phyloP scores from a whole-genome alignment of 176 grass and related monocot genomes.

The Hordeum vulgare region MorexV3_pseudomolecules_assembly NC_058520.1:96468018-96468517 shows the following conservation, averaged over 20 bases:
- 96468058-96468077: conserved; percentile 25
- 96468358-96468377: conserved; percentile 78
- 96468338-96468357: conserved; percentile 24
- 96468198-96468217: background rate
- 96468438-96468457: conserved; percentile 22
- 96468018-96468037: conserved; percentile 38
- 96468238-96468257: background rate
- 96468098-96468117: background rate
- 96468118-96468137: conserved; percentile 27
- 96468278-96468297: conserved; percentile 61
- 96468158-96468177: background rate
- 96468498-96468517: conserved; percentile 91
- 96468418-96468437: conserved; percentile 13
- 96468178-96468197: background rate
- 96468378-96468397: conserved; percentile 81
- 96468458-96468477: conserved; percentile 58
- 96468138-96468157: background rate
- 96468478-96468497: conserved; percentile 79
- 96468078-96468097: background rate
- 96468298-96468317: background rate
- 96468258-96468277: conserved; percentile 15
- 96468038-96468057: conserved; percentile 20
- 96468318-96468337: background rate
- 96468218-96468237: background rate
- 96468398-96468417: conserved; percentile 57